A percentile compares a stretch with the other conserved stretches of the same genome.
phyloP scores from a whole-genome alignment of 2,329 filamentous ascomycete species.

The Fusarium temperatum region DNA sequence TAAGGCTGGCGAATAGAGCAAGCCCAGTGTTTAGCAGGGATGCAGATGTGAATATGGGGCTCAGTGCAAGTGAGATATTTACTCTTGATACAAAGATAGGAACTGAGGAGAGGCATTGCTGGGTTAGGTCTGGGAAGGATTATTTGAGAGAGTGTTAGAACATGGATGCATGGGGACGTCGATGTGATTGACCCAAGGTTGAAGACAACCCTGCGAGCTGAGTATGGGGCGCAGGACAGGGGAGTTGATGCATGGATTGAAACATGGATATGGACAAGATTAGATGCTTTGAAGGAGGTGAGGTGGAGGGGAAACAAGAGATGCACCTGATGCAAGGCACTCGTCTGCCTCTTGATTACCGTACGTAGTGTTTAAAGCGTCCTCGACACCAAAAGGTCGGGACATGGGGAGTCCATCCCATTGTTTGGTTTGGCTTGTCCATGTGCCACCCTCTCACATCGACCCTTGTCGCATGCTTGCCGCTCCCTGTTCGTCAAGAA shows the following conservation, averaged over 20 bases:
- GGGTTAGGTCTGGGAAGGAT: slow-evolving; percentile 18
- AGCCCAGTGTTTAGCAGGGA: slow-evolving; percentile 27
- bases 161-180: slow-evolving; percentile 18
- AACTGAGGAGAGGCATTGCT: slow-evolving; percentile 43
- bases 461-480: slow-evolving; percentile 34
- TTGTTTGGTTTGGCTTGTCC: slow-evolving; percentile 22
- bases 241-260: slow-evolving; percentile 10
- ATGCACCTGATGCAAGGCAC: slow-evolving; percentile 39
- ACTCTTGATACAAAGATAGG: slow-evolving; percentile 40
- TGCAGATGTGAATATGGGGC: slow-evolving; percentile 23
- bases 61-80: slow-evolving; percentile 33
- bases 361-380: neutral
- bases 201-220: slow-evolving; percentile 45
- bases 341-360: slow-evolving; percentile 7
- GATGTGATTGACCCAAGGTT: slow-evolving; percentile 32
- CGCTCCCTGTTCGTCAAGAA: slow-evolving; percentile 27
- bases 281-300: slow-evolving; percentile 24
- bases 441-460: slow-evolving; percentile 24
- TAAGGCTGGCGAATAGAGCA: slow-evolving; percentile 32
- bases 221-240: slow-evolving; percentile 44
- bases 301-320: slow-evolving; percentile 13
- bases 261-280: slow-evolving; percentile 13
- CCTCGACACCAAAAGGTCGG: slow-evolving; percentile 1
- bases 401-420: slow-evolving; percentile 1
- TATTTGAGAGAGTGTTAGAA: slow-evolving; percentile 20